These are phyloP conservation scores for Botrytis galanthina DNA, from an alignment of 2,329 filamentous ascomycete genomes.

Conservation along the genomic window DNA sequence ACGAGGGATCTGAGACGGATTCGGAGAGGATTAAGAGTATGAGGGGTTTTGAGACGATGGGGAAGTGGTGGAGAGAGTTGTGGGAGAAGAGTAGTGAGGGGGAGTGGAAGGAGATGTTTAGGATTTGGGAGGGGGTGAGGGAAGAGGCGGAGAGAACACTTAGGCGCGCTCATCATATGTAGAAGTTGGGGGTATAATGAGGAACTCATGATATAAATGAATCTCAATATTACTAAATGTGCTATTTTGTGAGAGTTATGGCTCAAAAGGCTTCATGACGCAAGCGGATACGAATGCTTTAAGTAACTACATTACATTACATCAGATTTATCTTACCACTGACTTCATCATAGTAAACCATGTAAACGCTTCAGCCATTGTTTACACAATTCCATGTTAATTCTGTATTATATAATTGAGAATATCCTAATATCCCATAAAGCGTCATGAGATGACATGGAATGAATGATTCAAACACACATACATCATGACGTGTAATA, in stretches of 20 bases:
- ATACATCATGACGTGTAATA: fast-evolving
- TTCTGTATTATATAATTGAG: neutral
- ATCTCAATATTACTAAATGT: fast-evolving
- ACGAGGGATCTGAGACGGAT: neutral
- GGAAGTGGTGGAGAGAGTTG: neutral
- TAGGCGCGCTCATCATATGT: neutral
- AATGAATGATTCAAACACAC: fast-evolving
- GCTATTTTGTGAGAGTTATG: fast-evolving
- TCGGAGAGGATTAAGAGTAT: neutral
- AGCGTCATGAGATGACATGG: fast-evolving
- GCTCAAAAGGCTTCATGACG: neutral
- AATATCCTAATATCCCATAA: fast-evolving
- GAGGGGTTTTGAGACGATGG: neutral
- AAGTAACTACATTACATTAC: neutral
- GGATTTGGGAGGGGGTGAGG: neutral
- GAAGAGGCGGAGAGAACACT: no score
- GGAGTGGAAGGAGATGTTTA: neutral
- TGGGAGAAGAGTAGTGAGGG: neutral
- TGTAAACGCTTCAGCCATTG: no score
- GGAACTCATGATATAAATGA: neutral
- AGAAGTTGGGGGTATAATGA: neutral
- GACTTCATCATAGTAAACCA: no score
- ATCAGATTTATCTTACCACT: no score
- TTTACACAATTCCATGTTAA: no score
- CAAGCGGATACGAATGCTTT: neutral